phyloP scores from a whole-genome alignment of 371 early-diverging fungal genomes.

The Actinomortierella wolfii region DNA sequence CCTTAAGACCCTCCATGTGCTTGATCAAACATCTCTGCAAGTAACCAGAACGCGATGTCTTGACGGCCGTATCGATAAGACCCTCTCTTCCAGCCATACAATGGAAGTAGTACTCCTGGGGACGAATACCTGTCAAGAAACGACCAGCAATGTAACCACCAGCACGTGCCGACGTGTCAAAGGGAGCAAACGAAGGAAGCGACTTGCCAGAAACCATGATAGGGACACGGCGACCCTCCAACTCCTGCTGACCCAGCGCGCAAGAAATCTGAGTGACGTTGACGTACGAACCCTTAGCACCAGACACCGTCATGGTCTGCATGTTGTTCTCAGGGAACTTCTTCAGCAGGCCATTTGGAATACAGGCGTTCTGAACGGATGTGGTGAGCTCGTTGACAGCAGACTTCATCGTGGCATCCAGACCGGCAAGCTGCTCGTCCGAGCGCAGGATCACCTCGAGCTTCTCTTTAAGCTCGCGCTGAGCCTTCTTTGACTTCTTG shows the following conservation, averaged over 20 bases:
- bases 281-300: conserved; percentile 99
- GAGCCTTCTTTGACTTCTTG: conserved; percentile 28
- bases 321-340: conserved; percentile 97
- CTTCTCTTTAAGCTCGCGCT: conserved; percentile 65
- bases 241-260: conserved; percentile 98
- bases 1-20: conserved; percentile 97
- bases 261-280: conserved; percentile 99
- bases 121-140: conserved; percentile 99
- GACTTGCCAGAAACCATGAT: conserved; percentile 98
- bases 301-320: conserved; percentile 98
- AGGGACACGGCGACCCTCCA: conserved; percentile 99
- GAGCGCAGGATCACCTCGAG: conserved; percentile 87
- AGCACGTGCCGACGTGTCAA: conserved; percentile 89
- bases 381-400: conserved; percentile 85
- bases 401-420: conserved; percentile 92
- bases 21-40: conserved; percentile 99
- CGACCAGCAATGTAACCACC: conserved; percentile 99
- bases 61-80: conserved; percentile 99
- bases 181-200: conserved; percentile 93
- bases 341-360: conserved; percentile 78
- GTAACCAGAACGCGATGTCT: conserved; percentile 99
- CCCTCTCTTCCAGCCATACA: conserved; percentile 99
- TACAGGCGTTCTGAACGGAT: conserved; percentile 77
- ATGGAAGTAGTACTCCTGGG: conserved; percentile 91
- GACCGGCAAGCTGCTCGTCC: conserved; percentile 85